Evolutionary conservation across 1,139 yeast species (phyloP), one percentile per base, ranked within the genome.

Genomic region (Waltiozyma sp.): DNA sequence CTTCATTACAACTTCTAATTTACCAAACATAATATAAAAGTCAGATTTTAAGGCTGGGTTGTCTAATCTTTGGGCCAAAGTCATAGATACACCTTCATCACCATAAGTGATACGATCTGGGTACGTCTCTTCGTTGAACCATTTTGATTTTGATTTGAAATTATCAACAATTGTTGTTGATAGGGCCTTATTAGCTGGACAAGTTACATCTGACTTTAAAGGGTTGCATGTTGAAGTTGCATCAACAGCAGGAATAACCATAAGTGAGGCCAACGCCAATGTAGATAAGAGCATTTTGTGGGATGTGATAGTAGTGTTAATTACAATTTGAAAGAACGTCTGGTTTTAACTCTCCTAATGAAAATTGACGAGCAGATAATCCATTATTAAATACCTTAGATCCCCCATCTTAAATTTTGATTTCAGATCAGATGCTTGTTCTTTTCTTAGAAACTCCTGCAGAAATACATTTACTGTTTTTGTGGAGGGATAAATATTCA

Each of bases 21-120:
- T 77, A 43, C 96, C 96, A 62, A 80, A 87, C 89, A 87, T 83
- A 49, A 87, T 75, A 61, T 85, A 85, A 58, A 84, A 86, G 49
- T 80, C 73, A 13, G 94, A 84, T 51, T 71, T 71, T 43, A 87
- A 61, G 3, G 89, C 73, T 16, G 95, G 95, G 56, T 83, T 80
- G 56, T 85, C 91, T 43, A 70, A 79, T 50, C 80, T 67, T 53
- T 80, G 66, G 3, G 71, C 65, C 44, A 88, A 63, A 2, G 79
- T 70, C 49, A 88, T 61, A 26, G 68, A 59, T n/a, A 80, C 63
- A 10, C 96, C 96, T 31, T 70, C 69, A n/a, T 62, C 62, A 13
- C 61, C 51, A 47, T 69, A 72, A 13, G 49, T 47, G 13, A 71
- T 60, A 39, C 62, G 47, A 37, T 70, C 68, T 8, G 69, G 57